Evolutionary conservation across 2,329 filamentous ascomycete species (phyloP).

Genomic region (Hymenotorrendiella dingleyae): DNA sequence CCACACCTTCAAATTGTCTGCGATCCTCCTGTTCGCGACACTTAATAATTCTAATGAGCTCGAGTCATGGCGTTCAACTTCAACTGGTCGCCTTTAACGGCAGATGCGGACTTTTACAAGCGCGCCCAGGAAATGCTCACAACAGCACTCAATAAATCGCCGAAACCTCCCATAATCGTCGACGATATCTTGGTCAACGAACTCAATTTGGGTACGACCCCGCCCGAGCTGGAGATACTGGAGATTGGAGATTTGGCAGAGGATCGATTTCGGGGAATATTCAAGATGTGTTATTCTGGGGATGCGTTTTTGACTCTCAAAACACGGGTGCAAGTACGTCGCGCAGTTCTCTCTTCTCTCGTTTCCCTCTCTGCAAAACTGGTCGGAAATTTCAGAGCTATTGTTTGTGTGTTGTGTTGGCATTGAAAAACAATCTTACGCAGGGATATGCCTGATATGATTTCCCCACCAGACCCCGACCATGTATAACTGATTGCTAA

Average conservation of each 20-base stretch:
- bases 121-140: slow-evolving; percentile 92
- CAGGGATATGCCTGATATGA: slow-evolving; percentile 28
- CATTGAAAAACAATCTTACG: slow-evolving; percentile 22
- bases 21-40: neutral
- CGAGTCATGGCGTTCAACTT: slow-evolving; percentile 95
- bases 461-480: slow-evolving; percentile 14
- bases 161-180: slow-evolving; percentile 97
- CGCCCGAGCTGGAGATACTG: slow-evolving; percentile 90
- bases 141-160: slow-evolving; percentile 91
- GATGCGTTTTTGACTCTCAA: slow-evolving; percentile 94
- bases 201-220: slow-evolving; percentile 90
- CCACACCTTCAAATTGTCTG: neutral
- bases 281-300: slow-evolving; percentile 97
- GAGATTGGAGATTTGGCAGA: slow-evolving; percentile 97
- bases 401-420: slow-evolving; percentile 4
- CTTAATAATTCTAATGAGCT: slow-evolving; percentile 24
- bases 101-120: slow-evolving; percentile 85
- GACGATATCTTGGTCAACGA: slow-evolving; percentile 98
- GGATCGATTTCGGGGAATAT: slow-evolving; percentile 94
- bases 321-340: slow-evolving; percentile 81
- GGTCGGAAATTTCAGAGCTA: neutral
- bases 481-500: slow-evolving; percentile 39
- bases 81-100: slow-evolving; percentile 99
- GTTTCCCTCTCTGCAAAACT: neutral
- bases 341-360: slow-evolving; percentile 6